A percentile compares a stretch with the other conserved stretches of the same genome.
phyloP scores from a whole-genome alignment of 176 grass and related monocot species.

The Carex kokanica region DNA sequence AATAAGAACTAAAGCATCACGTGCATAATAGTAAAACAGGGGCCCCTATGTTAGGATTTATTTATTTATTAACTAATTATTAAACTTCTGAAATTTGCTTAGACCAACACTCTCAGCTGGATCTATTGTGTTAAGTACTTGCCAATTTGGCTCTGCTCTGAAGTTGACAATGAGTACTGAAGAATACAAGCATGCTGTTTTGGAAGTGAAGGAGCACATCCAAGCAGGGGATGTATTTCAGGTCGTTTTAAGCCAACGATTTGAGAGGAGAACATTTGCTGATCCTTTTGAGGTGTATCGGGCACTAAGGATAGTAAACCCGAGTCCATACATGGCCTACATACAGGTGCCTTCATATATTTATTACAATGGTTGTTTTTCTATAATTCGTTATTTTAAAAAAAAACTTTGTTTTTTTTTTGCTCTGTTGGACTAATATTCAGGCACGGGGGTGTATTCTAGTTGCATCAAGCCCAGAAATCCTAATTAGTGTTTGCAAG shows the following conservation, averaged over 20 bases:
- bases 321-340: slow-evolving; percentile 89
- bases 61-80: slow-evolving; percentile 20
- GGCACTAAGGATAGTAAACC: slow-evolving; percentile 79
- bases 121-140: slow-evolving; percentile 52
- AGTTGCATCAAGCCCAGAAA: slow-evolving; percentile 87
- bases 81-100: slow-evolving; percentile 15
- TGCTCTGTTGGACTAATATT: background rate
- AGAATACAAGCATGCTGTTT: slow-evolving; percentile 60
- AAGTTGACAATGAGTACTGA: slow-evolving; percentile 68
- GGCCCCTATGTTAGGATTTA: background rate
- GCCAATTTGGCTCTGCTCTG: slow-evolving; percentile 43
- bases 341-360: slow-evolving; percentile 47
- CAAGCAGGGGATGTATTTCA: slow-evolving; percentile 83
- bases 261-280: slow-evolving; percentile 69
- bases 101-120: slow-evolving; percentile 67
- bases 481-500: slow-evolving; percentile 72
- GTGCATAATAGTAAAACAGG: background rate
- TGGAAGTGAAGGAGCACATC: slow-evolving; percentile 75
- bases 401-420: background rate
- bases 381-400: background rate
- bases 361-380: background rate
- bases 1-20: background rate
- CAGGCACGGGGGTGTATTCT: slow-evolving; percentile 61
- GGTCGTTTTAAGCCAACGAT: slow-evolving; percentile 82
- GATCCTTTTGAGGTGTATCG: slow-evolving; percentile 94